Evolutionary conservation across 2,329 filamentous ascomycete genomes (phyloP), one percentile per base, ranked within the genome.

Genomic region (Aspergillus udagawae): DNA sequence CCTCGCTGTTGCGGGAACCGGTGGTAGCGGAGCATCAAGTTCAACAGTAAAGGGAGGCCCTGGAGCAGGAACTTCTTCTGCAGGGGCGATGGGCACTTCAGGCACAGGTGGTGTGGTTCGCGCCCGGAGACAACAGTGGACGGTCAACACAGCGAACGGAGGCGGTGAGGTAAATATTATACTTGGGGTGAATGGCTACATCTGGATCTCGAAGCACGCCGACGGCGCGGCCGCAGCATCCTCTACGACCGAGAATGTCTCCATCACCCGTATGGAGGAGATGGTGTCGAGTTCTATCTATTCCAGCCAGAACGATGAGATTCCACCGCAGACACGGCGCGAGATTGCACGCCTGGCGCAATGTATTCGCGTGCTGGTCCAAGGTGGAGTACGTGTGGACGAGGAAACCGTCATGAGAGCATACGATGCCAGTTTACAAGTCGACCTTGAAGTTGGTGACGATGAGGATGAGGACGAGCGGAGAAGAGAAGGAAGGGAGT

Each of bases 111-210:
- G 92, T 47, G 92, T 97, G 1, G 91, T 96, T 29, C 81, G 94
- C 53, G 86, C 87, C 25, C 85, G 93, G 65, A 80, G 92, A 56
- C 94, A 99, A 77, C 88, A 94, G 44, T 96, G 94, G 83, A 94
- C 91, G 0, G 79, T 96, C 66, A 64, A 64, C 50, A 75, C 75
- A 8, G 73, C 74, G 12, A 75, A 77, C 35, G 79, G 78, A 1
- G 76, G 75, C 21, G 75, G 75, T 61, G 84, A 86, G 50, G 84
- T 99, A 28, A 91, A 97, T 70, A 86, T 97, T 7, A 83, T 96
- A 53, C 80, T 99, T 1, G 94, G 94, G 2, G 94, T 99, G 42
- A 99, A 99, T 68, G 94, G 94, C 1, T 97, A 95, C 72, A 92
- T 97, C 57, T 99, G 91, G 89, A 92, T 97, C 69, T 87, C 88